Conservation (phyloP, 2,329 filamentous ascomycete species). For the Xenoacremonium recifei region DNA sequence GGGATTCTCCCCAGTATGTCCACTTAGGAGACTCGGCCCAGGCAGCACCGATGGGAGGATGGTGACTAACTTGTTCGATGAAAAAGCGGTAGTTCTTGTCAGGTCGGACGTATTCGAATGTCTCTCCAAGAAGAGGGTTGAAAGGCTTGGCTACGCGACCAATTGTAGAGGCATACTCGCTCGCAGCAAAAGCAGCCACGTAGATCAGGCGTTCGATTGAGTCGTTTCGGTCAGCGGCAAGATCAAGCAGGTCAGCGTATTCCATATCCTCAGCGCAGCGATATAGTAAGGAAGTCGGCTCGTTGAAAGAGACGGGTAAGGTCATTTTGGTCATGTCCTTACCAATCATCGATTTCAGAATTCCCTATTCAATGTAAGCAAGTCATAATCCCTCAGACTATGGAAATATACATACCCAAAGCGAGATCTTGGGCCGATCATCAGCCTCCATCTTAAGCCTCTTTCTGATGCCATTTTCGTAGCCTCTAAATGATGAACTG, state of each 20-base stretch:
- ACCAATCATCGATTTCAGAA: conserved; percentile 98
- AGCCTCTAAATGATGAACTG: conserved; percentile 77
- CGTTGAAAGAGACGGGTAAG: conserved; percentile 95
- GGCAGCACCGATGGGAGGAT: conserved; percentile 90
- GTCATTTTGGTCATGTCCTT: conserved; percentile 99
- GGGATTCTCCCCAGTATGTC: conserved; percentile 97
- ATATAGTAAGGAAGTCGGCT: conserved; percentile 92
- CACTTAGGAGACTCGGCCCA: conserved; percentile 90
- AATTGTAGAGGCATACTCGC: conserved; percentile 95
- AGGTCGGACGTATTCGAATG: conserved; percentile 91
- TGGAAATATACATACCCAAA: conserved; percentile 70
- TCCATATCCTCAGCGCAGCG: conserved; percentile 98
- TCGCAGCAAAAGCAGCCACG: conserved; percentile 92
- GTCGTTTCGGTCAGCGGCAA: conserved; percentile 79
- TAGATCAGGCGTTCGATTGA: conserved; percentile 92
- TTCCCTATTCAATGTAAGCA: conserved; percentile 59
- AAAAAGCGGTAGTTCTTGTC: conserved; percentile 99
- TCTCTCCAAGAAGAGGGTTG: conserved; percentile 94
- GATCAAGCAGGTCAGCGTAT: conserved; percentile 88
- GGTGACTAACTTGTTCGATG: conserved; percentile 96
- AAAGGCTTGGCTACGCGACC: conserved; percentile 97
- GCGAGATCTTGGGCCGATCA: conserved; percentile 86
- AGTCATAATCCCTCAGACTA: not conserved
- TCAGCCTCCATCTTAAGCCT: conserved; percentile 88
- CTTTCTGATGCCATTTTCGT: conserved; percentile 82